These are phyloP conservation scores for Sindora glabra DNA, from an alignment of 306 rosid genomes.

Conservation along the genomic window DNA sequence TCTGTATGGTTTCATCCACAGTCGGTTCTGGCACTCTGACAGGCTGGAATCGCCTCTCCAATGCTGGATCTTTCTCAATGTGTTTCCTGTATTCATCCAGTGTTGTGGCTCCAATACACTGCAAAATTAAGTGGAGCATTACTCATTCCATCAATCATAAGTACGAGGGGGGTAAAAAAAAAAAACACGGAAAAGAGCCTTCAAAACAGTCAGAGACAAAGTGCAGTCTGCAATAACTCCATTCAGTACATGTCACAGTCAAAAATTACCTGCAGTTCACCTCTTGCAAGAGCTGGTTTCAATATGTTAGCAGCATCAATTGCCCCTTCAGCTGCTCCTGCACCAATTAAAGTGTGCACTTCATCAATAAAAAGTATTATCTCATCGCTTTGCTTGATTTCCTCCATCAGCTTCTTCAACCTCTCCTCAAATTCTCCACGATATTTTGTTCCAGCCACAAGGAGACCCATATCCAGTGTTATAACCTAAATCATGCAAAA, in stretches of 20 bases:
- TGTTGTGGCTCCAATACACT: slow-evolving; percentile 69
- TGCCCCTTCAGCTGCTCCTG: slow-evolving; percentile 67
- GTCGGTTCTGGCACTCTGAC: slow-evolving; percentile 61
- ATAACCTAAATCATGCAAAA: slow-evolving; percentile 35
- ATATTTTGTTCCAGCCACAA: slow-evolving; percentile 65
- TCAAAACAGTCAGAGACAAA: no score
- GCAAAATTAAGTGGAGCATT: not conserved
- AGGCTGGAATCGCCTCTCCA: slow-evolving; percentile 56
- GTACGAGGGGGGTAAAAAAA: no score
- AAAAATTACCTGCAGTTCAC: slow-evolving; percentile 48
- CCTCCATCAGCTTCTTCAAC: slow-evolving; percentile 60
- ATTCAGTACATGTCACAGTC: not conserved
- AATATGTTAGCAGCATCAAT: slow-evolving; percentile 56
- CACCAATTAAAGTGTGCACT: slow-evolving; percentile 60
- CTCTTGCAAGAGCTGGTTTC: slow-evolving; percentile 61
- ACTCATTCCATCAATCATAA: not conserved
- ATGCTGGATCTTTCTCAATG: slow-evolving; percentile 55
- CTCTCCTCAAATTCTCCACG: slow-evolving; percentile 66
- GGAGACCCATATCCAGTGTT: slow-evolving; percentile 60
- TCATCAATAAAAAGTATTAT: slow-evolving; percentile 57
- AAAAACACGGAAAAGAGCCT: no score
- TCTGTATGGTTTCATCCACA: slow-evolving; percentile 53
- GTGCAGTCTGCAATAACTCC: not conserved
- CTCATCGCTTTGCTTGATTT: slow-evolving; percentile 61
- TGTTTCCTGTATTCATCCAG: slow-evolving; percentile 60